A percentile compares a stretch with the other conserved stretches of the same genome.
Conservation (phyloP, 2,329 filamentous ascomycete species). For the Apiospora kogelbergensis region DNA sequence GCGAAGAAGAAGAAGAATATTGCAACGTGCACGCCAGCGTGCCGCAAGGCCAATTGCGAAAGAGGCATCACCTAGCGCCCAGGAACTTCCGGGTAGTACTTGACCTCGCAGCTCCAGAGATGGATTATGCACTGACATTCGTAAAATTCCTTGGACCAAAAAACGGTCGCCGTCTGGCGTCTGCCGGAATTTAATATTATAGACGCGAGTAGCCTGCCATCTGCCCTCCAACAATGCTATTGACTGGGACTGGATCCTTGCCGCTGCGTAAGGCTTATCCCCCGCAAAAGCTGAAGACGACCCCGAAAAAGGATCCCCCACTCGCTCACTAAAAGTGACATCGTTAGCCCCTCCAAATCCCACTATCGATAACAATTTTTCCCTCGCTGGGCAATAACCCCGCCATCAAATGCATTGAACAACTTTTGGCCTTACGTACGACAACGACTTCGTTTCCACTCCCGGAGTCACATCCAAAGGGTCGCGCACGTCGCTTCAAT, state of each 20-base stretch:
- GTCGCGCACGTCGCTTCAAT: conserved; percentile 2
- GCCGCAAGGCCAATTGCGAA: no score
- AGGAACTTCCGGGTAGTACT: no score
- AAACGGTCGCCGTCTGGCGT: no score
- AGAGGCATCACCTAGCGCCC: no score
- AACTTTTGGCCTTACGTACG: neutral
- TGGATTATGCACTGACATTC: no score
- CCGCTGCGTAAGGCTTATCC: neutral
- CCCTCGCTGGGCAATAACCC: neutral
- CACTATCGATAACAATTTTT: conserved; percentile 9
- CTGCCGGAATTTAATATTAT: no score
- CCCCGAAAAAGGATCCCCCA: neutral
- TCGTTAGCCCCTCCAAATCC: neutral
- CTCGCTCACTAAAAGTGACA: neutral
- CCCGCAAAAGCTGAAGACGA: neutral
- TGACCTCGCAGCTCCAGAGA: no score
- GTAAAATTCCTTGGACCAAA: no score
- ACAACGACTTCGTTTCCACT: neutral
- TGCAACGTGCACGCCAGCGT: no score
- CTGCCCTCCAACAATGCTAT: neutral
- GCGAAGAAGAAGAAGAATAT: no score
- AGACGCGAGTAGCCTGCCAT: neutral
- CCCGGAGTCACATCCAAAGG: conserved; percentile 9
- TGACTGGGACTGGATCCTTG: neutral
- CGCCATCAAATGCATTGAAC: neutral